These are phyloP conservation scores for Trypanosoma grayi DNA, from an alignment of 208 protist species.

Conservation along the genomic window DNA sequence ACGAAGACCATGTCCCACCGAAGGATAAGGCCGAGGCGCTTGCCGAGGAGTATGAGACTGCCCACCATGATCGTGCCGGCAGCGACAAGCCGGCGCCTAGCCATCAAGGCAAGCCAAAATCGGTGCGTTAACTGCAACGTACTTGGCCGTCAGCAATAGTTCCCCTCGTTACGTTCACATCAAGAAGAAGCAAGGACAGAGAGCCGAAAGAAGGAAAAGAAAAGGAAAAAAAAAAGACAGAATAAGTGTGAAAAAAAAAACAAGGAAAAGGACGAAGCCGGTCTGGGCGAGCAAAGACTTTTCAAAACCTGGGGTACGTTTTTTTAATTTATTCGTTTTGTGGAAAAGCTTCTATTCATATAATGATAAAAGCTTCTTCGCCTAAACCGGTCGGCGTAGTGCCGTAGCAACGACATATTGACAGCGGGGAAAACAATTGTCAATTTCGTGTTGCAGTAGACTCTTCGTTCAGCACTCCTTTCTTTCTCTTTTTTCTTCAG, in stretches of 20 bases:
- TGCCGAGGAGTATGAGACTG: conserved; percentile 70
- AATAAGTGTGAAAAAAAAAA: conserved; percentile 11
- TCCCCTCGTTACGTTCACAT: neutral
- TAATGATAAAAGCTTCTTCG: too few relatives aligned
- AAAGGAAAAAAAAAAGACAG: conserved; percentile 3
- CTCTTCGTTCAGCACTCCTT: conserved; percentile 8
- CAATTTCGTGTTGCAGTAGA: too few relatives aligned
- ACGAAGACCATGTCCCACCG: conserved; percentile 66
- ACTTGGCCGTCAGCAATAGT: too few relatives aligned
- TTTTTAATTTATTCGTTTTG: too few relatives aligned
- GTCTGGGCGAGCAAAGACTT: too few relatives aligned
- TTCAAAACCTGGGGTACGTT: too few relatives aligned
- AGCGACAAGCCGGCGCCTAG: conserved; percentile 68
- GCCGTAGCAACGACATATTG: too few relatives aligned
- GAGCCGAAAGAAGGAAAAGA: conserved; percentile 7
- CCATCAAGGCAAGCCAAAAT: conserved; percentile 81
- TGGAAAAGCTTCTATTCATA: too few relatives aligned
- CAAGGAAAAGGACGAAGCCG: conserved; percentile 5
- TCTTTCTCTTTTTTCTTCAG: conserved; percentile 26
- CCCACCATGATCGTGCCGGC: conserved; percentile 81
- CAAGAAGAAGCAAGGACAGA: neutral
- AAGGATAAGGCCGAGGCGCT: conserved; percentile 72
- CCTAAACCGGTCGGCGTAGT: too few relatives aligned
- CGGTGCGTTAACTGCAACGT: conserved; percentile 53
- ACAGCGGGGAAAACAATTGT: too few relatives aligned